Conservation (phyloP, 2,329 filamentous ascomycete genomes). For the Mariannaea sp. region DNA sequence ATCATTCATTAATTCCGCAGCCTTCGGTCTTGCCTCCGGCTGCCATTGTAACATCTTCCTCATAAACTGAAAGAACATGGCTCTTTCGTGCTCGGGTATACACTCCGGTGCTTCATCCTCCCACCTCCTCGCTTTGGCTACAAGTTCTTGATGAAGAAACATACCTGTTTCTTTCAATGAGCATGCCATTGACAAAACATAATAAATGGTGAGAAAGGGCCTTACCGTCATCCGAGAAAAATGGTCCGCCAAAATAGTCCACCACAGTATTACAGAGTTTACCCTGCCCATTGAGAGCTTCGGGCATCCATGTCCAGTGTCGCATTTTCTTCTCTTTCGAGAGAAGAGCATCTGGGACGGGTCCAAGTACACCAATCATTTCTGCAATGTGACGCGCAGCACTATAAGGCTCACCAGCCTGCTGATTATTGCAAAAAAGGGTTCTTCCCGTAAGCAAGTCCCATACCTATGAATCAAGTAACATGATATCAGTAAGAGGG, state of each 20-base stretch:
- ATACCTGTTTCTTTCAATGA: conserved; percentile 12
- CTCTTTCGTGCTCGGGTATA: conserved; percentile 25
- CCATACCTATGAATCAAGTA: conserved; percentile 29
- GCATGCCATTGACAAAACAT: neutral
- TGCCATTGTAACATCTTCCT: conserved; percentile 34
- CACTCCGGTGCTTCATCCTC: conserved; percentile 21
- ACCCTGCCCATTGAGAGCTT: conserved; percentile 19
- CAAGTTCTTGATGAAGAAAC: conserved; percentile 23
- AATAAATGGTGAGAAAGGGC: neutral
- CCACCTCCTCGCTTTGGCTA: conserved; percentile 17
- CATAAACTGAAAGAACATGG: conserved; percentile 29
- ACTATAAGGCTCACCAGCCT: conserved; percentile 21
- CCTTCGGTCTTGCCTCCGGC: conserved; percentile 34
- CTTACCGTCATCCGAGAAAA: conserved; percentile 30
- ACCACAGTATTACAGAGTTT: conserved; percentile 22
- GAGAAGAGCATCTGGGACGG: conserved; percentile 23
- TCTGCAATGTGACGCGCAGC: conserved; percentile 32
- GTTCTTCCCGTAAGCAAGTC: conserved; percentile 31
- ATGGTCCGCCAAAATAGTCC: conserved; percentile 29
- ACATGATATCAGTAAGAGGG: conserved; percentile 1
- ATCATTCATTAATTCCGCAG: conserved; percentile 31
- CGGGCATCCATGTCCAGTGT: conserved; percentile 25
- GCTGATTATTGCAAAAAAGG: conserved; percentile 26
- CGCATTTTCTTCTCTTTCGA: conserved; percentile 27
- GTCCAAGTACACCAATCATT: conserved; percentile 33